Base-by-base conservation (phyloP, 495 filamentous ascomycete species). In the Halenospora varia region DNA sequence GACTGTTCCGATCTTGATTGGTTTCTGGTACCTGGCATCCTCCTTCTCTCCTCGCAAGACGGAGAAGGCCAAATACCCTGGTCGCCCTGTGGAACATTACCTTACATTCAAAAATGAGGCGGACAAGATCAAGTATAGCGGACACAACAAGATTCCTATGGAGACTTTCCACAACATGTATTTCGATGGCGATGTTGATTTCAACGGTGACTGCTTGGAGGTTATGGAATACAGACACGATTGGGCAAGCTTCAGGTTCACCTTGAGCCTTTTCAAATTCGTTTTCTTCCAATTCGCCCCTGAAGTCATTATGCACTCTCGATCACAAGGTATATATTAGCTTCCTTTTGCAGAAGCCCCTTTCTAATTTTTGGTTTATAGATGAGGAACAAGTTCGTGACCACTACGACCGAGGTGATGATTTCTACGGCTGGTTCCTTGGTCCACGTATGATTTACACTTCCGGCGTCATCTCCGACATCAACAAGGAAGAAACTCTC, bases 361-460 rank as follows among this genome's bases (percentile, higher is more conserved):
- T 9, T 9, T 50, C 3, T 51, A 51, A 24, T 29, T 25, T 8
- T 17, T 18, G 42, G 62, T 72, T 57, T 22, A 35, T 55, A 88
- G 89, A 92, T 67, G 88, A 92, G 75, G 88, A 92, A 71, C 89
- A 95, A 75, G 87, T 93, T 42, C 88, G 89, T 58, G 86, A 87
- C 61, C 88, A 92, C 73, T 93, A 95, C 71, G 89, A 93, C 76
- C 83, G 88, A 64, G 89, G 89, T 63, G 87, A 94, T 71, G 89
- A 95, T 73, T 89, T 89, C 72, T 95, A 95, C 75, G 82, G 78
- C 70, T 95, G 88, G 88, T 93, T 93, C 76, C 80, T 95, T 46
- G 90, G 89, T 59, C 89, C 88, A 40, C 88, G 89, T 64, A 95
- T 95, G 89, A 86, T 93, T 71, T 95, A 93, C 72, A 93, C 90